phyloP scores from a whole-genome alignment of 495 filamentous ascomycete species.

The Achaetomiella virescens region DNA sequence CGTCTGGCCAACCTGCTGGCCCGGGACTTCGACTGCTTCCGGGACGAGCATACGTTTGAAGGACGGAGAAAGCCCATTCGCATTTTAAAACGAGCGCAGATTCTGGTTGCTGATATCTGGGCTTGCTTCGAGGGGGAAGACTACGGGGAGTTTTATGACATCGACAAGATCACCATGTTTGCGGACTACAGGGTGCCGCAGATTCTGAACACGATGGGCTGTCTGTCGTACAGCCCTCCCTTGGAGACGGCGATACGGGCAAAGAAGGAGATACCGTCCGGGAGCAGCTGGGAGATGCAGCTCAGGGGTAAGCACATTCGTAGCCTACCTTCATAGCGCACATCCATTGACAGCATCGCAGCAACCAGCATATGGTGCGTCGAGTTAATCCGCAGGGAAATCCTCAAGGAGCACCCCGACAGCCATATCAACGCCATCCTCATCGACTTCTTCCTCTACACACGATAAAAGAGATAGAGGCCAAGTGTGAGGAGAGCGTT shows the following conservation, averaged over 20 bases:
- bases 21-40: slow-evolving; percentile 76
- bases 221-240: slow-evolving; percentile 73
- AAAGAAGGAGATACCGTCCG: slow-evolving; percentile 58
- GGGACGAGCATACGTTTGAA: slow-evolving; percentile 70
- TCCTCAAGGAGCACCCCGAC: slow-evolving; percentile 63
- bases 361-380: slow-evolving; percentile 89
- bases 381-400: slow-evolving; percentile 82
- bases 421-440: slow-evolving; percentile 76
- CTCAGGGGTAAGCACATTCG: slow-evolving; percentile 59
- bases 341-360: slow-evolving; percentile 14
- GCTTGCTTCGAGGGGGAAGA: slow-evolving; percentile 79
- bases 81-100: slow-evolving; percentile 90
- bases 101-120: slow-evolving; percentile 92
- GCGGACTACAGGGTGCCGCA: slow-evolving; percentile 97
- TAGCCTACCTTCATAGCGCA: too few species aligned
- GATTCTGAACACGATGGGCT: slow-evolving; percentile 79
- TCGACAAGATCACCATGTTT: slow-evolving; percentile 96
- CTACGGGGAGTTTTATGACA: slow-evolving; percentile 82
- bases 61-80: slow-evolving; percentile 61
- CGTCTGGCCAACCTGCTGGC: slow-evolving; percentile 76
- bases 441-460: slow-evolving; percentile 96
- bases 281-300: slow-evolving; percentile 79
- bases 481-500: slow-evolving; percentile 52
- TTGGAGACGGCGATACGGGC: slow-evolving; percentile 62
- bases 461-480: slow-evolving; percentile 77